Percentiles rank a stretch among this genome's conserved stretches.
These are phyloP conservation scores for Sordariomycetes sp. DNA, from an alignment of 2,329 filamentous ascomycete species.

Conservation along the genomic window DNA sequence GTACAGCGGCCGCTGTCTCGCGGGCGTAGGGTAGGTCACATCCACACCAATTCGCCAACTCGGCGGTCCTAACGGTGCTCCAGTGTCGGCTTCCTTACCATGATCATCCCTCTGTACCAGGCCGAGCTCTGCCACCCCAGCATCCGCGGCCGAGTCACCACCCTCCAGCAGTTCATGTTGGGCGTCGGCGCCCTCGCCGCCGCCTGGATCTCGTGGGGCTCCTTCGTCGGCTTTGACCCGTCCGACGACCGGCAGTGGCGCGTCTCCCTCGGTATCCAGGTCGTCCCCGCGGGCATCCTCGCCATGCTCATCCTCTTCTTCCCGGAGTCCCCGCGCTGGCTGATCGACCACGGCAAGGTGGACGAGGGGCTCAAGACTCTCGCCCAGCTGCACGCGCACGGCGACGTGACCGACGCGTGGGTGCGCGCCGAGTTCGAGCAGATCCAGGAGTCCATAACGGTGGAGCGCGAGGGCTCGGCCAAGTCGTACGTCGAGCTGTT, in stretches of 20 bases:
- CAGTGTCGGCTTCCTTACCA: slow-evolving; percentile 32
- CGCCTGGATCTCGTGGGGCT: slow-evolving; percentile 60
- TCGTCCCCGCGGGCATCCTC: slow-evolving; percentile 54
- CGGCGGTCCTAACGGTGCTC: background rate
- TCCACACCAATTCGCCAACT: background rate
- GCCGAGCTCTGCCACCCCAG: slow-evolving; percentile 69
- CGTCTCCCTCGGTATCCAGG: slow-evolving; percentile 53
- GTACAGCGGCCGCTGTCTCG: slow-evolving; percentile 57
- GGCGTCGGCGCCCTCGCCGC: slow-evolving; percentile 65
- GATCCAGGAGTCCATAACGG: slow-evolving; percentile 54
- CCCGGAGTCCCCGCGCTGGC: slow-evolving; percentile 64
- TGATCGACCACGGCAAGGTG: slow-evolving; percentile 59
- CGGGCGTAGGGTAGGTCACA: slow-evolving; percentile 41
- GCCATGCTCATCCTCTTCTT: slow-evolving; percentile 57
- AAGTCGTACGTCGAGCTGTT: slow-evolving; percentile 64
- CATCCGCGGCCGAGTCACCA: slow-evolving; percentile 66
- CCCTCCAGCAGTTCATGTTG: slow-evolving; percentile 74
- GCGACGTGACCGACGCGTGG: slow-evolving; percentile 55
- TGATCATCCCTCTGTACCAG: slow-evolving; percentile 54
- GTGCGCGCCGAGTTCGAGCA: slow-evolving; percentile 63
- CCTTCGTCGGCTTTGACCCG: slow-evolving; percentile 17
- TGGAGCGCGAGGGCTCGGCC: slow-evolving; percentile 58
- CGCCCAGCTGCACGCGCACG: slow-evolving; percentile 59
- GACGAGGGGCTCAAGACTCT: slow-evolving; percentile 58
- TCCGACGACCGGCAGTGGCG: slow-evolving; percentile 22